Percentiles rank a stretch among this genome's conserved stretches.
phyloP scores from a whole-genome alignment of 2,329 filamentous ascomycete genomes.

The Aspergillus costaricaensis region DNA sequence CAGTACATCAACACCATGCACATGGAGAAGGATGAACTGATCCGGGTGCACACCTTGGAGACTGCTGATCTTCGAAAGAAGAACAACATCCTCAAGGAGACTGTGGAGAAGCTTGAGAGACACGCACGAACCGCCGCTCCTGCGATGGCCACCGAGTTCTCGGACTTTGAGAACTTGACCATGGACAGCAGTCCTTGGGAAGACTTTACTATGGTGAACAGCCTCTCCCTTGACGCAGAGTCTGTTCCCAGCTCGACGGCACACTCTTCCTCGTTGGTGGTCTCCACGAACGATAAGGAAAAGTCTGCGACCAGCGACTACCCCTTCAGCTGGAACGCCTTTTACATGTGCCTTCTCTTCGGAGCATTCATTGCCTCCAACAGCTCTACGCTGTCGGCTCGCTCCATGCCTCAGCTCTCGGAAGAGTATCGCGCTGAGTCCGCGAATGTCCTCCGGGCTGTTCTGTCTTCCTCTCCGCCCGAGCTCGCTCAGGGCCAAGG shows the following conservation, averaged over 20 bases:
- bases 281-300: slow-evolving; percentile 46
- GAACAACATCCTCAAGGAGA: slow-evolving; percentile 76
- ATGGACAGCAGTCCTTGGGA: slow-evolving; percentile 81
- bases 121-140: slow-evolving; percentile 49
- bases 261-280: slow-evolving; percentile 35
- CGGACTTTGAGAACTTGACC: slow-evolving; percentile 79
- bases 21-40: slow-evolving; percentile 88
- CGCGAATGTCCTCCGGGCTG: slow-evolving; percentile 50
- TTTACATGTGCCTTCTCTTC: slow-evolving; percentile 92
- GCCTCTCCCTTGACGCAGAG: slow-evolving; percentile 49
- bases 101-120: slow-evolving; percentile 52
- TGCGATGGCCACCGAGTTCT: slow-evolving; percentile 66
- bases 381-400: slow-evolving; percentile 61
- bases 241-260: slow-evolving; percentile 33
- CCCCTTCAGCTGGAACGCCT: slow-evolving; percentile 67
- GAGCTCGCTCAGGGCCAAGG: slow-evolving; percentile 47
- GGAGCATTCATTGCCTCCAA: slow-evolving; percentile 95
- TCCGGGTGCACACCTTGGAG: slow-evolving; percentile 84
- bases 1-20: slow-evolving; percentile 75
- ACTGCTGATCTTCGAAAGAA: slow-evolving; percentile 90
- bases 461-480: slow-evolving; percentile 48
- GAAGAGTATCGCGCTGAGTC: slow-evolving; percentile 52
- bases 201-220: slow-evolving; percentile 74
- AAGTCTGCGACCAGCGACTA: slow-evolving; percentile 64
- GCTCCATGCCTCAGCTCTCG: slow-evolving; percentile 56